Evolutionary conservation across 1,284 basidiomycete species (phyloP), one percentile per base, ranked within the genome.

Genomic region (Kwoniella shivajii): DNA sequence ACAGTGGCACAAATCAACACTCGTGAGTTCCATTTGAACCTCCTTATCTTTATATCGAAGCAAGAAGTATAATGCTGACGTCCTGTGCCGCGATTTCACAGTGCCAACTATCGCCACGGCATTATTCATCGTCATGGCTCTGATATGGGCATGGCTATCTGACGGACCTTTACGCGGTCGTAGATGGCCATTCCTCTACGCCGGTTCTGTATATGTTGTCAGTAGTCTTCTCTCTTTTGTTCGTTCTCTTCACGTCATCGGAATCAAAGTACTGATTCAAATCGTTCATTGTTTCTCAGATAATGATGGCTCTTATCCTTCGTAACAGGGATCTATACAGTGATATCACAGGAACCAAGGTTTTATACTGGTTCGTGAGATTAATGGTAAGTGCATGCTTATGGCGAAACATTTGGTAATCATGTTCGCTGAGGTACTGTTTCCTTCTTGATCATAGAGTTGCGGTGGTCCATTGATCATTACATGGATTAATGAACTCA

Each of bases 401-500:
- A n/a, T n/a, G n/a, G n/a, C n/a, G n/a, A n/a, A n/a, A n/a, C n/a
- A n/a, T n/a, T n/a, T n/a, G n/a, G n/a, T n/a, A n/a, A n/a, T n/a
- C n/a, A n/a, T n/a, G n/a, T n/a, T n/a, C n/a, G n/a, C n/a, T n/a
- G n/a, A n/a, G n/a, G n/a, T n/a, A n/a, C n/a, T n/a, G n/a, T 61
- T 51, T 47, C 57, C 22, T 59, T 63, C 20, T 70, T 67, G 69
- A 71, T 73, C 45, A 68, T 61, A 47, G 69, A n/a, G n/a, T n/a
- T 41, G n/a, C n/a, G n/a, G n/a, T n/a, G n/a, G n/a, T n/a, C n/a
- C n/a, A n/a, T n/a, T n/a, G n/a, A n/a, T n/a, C n/a, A n/a, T n/a
- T n/a, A 10, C 10, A n/a, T n/a, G 11, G 34, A 10, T 10, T 10
- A 36, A 36, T 10, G 34, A 67, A 73, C 50, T 60, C 56, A 26